Evolutionary conservation across 1,139 yeast species (phyloP).

Genomic region (Maudiozyma humilis): DNA sequence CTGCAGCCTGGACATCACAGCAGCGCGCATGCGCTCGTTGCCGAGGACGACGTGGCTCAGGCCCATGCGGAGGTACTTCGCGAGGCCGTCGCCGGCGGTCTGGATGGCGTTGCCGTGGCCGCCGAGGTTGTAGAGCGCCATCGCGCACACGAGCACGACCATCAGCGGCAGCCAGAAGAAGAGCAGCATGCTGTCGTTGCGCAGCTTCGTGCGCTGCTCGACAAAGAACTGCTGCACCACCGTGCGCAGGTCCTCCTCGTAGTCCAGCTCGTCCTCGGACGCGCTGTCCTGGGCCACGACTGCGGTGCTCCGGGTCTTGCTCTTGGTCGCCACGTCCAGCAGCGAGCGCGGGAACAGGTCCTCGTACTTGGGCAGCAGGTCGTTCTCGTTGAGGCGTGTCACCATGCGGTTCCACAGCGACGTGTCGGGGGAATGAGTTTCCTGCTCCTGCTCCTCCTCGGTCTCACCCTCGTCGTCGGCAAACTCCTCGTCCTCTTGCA

Average conservation of each 20-base stretch:
- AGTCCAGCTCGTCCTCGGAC: constrained; percentile 25
- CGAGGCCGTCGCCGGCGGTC: constrained; percentile 30
- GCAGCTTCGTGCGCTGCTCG: constrained; percentile 52
- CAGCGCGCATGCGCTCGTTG: constrained; percentile 56
- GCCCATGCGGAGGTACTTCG: constrained; percentile 43
- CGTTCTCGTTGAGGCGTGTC: constrained; percentile 46
- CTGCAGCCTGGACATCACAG: no score
- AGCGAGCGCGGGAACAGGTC: constrained; percentile 58
- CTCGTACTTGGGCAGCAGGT: constrained; percentile 65
- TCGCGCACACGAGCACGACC: constrained; percentile 43
- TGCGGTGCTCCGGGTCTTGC: constrained; percentile 21
- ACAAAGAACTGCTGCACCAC: constrained; percentile 48
- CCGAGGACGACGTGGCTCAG: constrained; percentile 61
- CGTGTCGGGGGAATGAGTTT: neutral
- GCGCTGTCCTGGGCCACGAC: constrained; percentile 14
- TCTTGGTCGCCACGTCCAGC: constrained; percentile 4
- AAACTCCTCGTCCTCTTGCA: constrained; percentile 5
- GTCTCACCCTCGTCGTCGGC: constrained; percentile 14
- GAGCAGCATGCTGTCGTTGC: constrained; percentile 76
- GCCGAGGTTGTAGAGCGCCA: constrained; percentile 48
- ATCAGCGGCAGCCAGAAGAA: constrained; percentile 83
- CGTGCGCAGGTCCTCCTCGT: constrained; percentile 40
- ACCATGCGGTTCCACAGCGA: constrained; percentile 54
- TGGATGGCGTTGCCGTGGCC: constrained; percentile 30
- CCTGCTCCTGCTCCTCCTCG: constrained; percentile 1